A percentile compares a stretch with the other conserved stretches of the same genome.
Conservation (phyloP, 306 rosid species). For the Lupinus albus region DNA sequence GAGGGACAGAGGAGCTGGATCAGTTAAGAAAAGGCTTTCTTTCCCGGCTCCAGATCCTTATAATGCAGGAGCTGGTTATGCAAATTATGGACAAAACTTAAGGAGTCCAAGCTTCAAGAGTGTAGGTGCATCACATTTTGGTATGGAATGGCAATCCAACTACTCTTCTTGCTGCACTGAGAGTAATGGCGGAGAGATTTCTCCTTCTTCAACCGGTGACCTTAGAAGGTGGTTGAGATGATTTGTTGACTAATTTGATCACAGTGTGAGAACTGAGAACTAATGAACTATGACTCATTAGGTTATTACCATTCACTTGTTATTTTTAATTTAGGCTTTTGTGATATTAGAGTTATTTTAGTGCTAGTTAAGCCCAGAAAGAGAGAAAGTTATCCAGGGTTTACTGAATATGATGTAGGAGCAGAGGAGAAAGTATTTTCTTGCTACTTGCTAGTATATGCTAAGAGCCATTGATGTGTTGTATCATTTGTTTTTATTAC, state of each 20-base stretch:
- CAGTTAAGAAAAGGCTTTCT: slow-evolving; percentile 85
- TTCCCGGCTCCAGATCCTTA: slow-evolving; percentile 82
- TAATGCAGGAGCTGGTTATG: slow-evolving; percentile 53
- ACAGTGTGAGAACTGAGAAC: slow-evolving; percentile 18
- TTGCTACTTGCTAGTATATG: slow-evolving; percentile 29
- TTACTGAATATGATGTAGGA: slow-evolving; percentile 47
- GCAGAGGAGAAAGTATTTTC: slow-evolving; percentile 39
- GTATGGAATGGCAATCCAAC: slow-evolving; percentile 81
- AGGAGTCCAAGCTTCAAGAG: slow-evolving; percentile 96
- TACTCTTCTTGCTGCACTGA: slow-evolving; percentile 94
- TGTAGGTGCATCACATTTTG: slow-evolving; percentile 60
- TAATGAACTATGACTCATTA: background rate
- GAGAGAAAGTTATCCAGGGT: slow-evolving; percentile 29
- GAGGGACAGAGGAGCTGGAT: slow-evolving; percentile 79
- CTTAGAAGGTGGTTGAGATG: slow-evolving; percentile 88
- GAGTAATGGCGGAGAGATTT: slow-evolving; percentile 80
- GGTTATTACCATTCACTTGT: slow-evolving; percentile 26
- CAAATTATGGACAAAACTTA: slow-evolving; percentile 65
- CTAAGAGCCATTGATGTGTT: slow-evolving; percentile 35
- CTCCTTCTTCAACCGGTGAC: slow-evolving; percentile 88
- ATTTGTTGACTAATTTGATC: slow-evolving; percentile 43
- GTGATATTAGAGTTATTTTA: slow-evolving; percentile 42
- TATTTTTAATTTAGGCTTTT: slow-evolving; percentile 41
- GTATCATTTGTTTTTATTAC: slow-evolving; percentile 31
- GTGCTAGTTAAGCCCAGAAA: slow-evolving; percentile 43